Evolutionary conservation across 768 basidiomycete species (phyloP).

Genomic region (Mrakia blollopis): DNA sequence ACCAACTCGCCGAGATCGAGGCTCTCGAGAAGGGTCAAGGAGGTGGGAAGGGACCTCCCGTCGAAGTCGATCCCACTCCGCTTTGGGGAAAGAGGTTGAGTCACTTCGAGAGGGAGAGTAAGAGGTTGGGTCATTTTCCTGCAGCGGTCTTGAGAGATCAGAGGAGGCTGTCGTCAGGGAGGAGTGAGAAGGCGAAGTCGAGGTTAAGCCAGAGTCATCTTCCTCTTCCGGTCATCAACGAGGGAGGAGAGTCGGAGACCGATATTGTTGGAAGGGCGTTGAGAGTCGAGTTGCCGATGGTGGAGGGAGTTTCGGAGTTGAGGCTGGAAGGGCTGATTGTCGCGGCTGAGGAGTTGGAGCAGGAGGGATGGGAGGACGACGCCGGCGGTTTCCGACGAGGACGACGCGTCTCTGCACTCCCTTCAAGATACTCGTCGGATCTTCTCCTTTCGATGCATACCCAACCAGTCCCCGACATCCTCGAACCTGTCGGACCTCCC

Average conservation of each 20-base stretch:
- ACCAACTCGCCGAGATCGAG: neutral
- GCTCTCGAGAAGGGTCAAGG: neutral
- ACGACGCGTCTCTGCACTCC: neutral
- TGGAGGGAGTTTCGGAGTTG: neutral
- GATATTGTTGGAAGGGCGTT: neutral
- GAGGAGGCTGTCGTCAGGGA: neutral
- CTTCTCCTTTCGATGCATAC: neutral
- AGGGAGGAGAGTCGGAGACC: neutral
- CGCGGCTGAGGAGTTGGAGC: neutral
- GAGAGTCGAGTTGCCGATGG: neutral
- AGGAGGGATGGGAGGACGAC: neutral
- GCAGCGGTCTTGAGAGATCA: neutral
- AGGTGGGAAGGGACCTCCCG: neutral
- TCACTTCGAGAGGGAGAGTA: conserved; percentile 1
- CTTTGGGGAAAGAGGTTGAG: neutral
- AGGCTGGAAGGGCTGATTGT: neutral
- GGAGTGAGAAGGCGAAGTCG: conserved; percentile 4
- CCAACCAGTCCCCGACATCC: neutral
- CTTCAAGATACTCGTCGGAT: neutral
- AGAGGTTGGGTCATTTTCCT: neutral
- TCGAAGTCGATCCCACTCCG: neutral
- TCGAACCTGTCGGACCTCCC: neutral
- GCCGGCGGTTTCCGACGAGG: too few relatives aligned
- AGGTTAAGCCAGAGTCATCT: neutral
- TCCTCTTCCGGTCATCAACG: neutral